Evolutionary conservation across 2,329 filamentous ascomycete species (phyloP).

Genomic region (Capronia epimyces): DNA sequence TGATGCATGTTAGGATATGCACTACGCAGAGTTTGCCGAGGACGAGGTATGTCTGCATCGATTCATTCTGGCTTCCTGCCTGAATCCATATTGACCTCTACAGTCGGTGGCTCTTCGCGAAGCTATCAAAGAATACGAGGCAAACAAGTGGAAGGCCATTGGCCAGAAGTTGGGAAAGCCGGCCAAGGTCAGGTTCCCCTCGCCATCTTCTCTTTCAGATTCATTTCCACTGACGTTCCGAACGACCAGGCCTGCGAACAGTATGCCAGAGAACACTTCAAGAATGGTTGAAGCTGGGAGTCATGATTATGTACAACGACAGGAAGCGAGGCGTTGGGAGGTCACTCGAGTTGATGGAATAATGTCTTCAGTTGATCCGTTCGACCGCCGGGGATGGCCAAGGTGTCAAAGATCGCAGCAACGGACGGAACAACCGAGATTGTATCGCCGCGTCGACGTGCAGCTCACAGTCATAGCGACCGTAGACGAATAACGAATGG

Average conservation of each 20-base stretch:
- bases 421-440: background rate
- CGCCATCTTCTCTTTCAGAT: background rate
- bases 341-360: slow-evolving; percentile 1
- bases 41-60: slow-evolving; percentile 62
- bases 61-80: background rate
- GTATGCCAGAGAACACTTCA: slow-evolving; percentile 93
- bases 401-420: background rate
- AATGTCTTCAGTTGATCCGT: background rate
- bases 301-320: slow-evolving; percentile 6
- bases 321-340: slow-evolving; percentile 17
- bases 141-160: slow-evolving; percentile 97
- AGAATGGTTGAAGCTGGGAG: slow-evolving; percentile 31
- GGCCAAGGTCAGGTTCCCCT: slow-evolving; percentile 65
- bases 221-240: background rate
- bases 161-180: slow-evolving; percentile 96
- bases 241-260: slow-evolving; percentile 68
- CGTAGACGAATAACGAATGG: background rate
- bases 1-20: slow-evolving; percentile 71
- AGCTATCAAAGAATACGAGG: slow-evolving; percentile 97
- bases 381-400: background rate
- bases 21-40: slow-evolving; percentile 96
- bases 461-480: background rate
- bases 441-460: background rate
- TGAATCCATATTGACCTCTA: background rate
- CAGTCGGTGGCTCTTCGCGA: slow-evolving; percentile 59